phyloP scores from a whole-genome alignment of 2,329 filamentous ascomycete species.

The Lachnellula suecica region DNA sequence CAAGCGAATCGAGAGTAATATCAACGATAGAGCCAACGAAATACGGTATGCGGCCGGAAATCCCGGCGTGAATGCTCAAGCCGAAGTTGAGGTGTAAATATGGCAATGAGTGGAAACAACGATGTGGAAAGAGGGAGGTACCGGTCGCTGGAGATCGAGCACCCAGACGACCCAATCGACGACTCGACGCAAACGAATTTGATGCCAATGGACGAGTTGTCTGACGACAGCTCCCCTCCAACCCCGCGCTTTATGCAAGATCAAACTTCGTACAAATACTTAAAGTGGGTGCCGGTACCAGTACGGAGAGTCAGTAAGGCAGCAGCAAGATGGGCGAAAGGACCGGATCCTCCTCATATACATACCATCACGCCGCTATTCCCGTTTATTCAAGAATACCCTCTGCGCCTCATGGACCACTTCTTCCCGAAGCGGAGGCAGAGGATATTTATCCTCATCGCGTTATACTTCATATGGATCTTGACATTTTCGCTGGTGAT shows the following conservation, averaged over 20 bases:
- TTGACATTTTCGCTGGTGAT: slow-evolving; percentile 68
- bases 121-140: slow-evolving; percentile 24
- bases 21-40: too few relatives aligned
- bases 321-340: slow-evolving; percentile 50
- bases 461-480: slow-evolving; percentile 67
- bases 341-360: slow-evolving; percentile 52
- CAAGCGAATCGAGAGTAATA: neutral
- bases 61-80: slow-evolving; percentile 4
- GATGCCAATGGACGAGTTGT: slow-evolving; percentile 44
- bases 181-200: slow-evolving; percentile 23
- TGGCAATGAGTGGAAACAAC: slow-evolving; percentile 6
- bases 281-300: slow-evolving; percentile 60
- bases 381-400: slow-evolving; percentile 65
- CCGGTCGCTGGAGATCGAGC: slow-evolving; percentile 18
- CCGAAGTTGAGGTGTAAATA: neutral
- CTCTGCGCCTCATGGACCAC: slow-evolving; percentile 61
- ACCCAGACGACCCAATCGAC: slow-evolving; percentile 32
- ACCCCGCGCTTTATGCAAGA: slow-evolving; percentile 63
- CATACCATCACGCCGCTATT: slow-evolving; percentile 60
- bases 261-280: slow-evolving; percentile 42
- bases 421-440: slow-evolving; percentile 60
- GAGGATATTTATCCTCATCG: slow-evolving; percentile 55
- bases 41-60: too few relatives aligned
- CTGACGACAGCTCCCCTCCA: slow-evolving; percentile 41
- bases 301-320: slow-evolving; percentile 46